Base-by-base conservation (phyloP, 345 rosid genomes). In the Populus tremula region DNA sequence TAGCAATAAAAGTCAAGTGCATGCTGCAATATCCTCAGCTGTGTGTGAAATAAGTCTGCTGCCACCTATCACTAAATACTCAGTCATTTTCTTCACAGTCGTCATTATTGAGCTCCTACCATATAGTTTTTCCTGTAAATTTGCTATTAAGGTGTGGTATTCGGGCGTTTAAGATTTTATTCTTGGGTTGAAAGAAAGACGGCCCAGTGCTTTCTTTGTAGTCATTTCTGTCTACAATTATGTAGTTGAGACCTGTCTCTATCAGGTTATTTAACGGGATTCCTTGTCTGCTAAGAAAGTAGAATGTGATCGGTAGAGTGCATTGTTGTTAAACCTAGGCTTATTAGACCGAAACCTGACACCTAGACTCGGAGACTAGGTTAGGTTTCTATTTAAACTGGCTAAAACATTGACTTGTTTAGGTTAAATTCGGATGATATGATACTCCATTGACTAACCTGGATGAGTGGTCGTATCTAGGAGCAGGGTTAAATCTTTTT, bases 1-100 rank as follows among this genome's bases (percentile, higher is more conserved):
- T 35, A 49, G 71, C 62, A 64, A 54, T 77, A 70, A 61, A 70
- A 61, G 47, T 64, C 18, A 49, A 25, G 65, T 21, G 25, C 20
- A 14, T 79, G 63, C 14, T 79, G 69, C 20, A 47, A 23, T 69
- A 29, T 62, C 20, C 66, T 49, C 41, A 6, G 33, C 3, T 31
- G 36, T 53, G n/a, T 16, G 25, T 41, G 1, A 38, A 35, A 78
- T 41, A 73, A 67, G 65, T 27, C 69, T 9, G 29, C 67, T 21
- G n/a, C 14, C 43, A 23, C 11, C 13, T 21, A 4, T n/a, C 6
- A 41, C n/a, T 35, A 23, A 45, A 43, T 65, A 18, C 33, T 4
- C 7, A 56, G 63, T 10, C 63, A 56, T 56, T 56, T 56, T 56
- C 29, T 56, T n/a, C 5, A n/a, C 2, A 0, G 14, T 3, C 5